phyloP scores from a whole-genome alignment of 352 stramenopile species.

The Aphanomyces astaci region DNA sequence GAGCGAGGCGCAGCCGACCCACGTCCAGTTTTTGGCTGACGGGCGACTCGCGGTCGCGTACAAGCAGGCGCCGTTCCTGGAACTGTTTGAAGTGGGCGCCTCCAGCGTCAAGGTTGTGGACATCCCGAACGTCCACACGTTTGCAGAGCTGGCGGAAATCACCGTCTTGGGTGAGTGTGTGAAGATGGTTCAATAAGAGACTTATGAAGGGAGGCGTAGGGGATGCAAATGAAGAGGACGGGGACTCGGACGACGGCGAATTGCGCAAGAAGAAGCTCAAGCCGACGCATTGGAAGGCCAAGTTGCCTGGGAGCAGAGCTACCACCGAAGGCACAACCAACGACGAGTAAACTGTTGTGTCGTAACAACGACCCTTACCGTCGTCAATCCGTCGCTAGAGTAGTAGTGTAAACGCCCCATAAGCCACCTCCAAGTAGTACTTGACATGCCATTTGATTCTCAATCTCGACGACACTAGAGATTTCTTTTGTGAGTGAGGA shows the following conservation, averaged over 20 bases:
- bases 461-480: no score
- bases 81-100: conserved; percentile 40
- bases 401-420: no score
- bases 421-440: no score
- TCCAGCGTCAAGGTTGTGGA: background rate
- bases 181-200: conserved; percentile 6
- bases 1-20: conserved; percentile 29
- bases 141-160: conserved; percentile 39
- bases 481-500: no score
- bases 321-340: no score
- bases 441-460: no score
- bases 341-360: no score
- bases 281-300: conserved; percentile 38
- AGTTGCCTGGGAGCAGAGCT: no score
- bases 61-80: conserved; percentile 51
- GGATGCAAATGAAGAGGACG: conserved; percentile 30
- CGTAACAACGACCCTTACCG: no score
- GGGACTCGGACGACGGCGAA: conserved; percentile 54
- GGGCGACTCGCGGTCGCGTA: conserved; percentile 47
- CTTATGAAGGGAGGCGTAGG: background rate
- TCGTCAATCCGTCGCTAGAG: no score
- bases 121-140: conserved; percentile 26
- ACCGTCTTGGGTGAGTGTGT: conserved; percentile 41
- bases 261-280: conserved; percentile 80
- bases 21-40: conserved; percentile 36